phyloP scores from a whole-genome alignment of 495 filamentous ascomycete genomes.

The Pseudoneurospora amorphoporcata region DNA sequence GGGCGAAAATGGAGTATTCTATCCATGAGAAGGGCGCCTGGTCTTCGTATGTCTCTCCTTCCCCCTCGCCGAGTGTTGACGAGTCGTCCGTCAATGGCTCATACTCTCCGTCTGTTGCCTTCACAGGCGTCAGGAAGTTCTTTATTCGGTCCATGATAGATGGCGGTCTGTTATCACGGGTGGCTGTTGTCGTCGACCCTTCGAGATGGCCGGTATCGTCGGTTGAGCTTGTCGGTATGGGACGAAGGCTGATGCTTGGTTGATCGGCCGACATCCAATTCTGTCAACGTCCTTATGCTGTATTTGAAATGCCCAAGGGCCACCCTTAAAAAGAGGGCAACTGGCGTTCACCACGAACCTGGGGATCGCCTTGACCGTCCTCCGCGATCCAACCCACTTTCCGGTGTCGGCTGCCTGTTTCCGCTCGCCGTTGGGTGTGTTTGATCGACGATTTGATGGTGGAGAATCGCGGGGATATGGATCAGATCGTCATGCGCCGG shows the following conservation, averaged over 20 bases:
- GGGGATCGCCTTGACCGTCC: not conserved
- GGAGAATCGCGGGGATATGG: not conserved
- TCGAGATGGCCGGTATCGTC: not conserved
- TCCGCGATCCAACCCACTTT: not conserved
- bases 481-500: not conserved
- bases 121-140: slow-evolving; percentile 15
- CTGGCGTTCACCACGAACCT: not conserved
- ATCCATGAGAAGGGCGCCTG: slow-evolving; percentile 56
- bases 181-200: not conserved
- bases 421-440: not conserved
- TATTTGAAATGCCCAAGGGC: not conserved
- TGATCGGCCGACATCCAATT: not conserved
- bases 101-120: slow-evolving; percentile 41
- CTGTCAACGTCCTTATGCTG: not conserved
- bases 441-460: not conserved
- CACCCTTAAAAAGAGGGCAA: not conserved
- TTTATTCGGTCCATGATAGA: slow-evolving; percentile 21
- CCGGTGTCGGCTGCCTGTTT: not conserved
- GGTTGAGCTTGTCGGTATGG: not conserved
- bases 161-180: not conserved
- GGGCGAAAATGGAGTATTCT: slow-evolving; percentile 73
- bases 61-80: slow-evolving; percentile 8
- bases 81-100: slow-evolving; percentile 43
- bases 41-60: slow-evolving; percentile 22
- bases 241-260: not conserved